Percentiles rank a stretch among this genome's conserved stretches.
Evolutionary conservation across 2,329 filamentous ascomycete species (phyloP).

Genomic region (Hansfordia pulvinata): DNA sequence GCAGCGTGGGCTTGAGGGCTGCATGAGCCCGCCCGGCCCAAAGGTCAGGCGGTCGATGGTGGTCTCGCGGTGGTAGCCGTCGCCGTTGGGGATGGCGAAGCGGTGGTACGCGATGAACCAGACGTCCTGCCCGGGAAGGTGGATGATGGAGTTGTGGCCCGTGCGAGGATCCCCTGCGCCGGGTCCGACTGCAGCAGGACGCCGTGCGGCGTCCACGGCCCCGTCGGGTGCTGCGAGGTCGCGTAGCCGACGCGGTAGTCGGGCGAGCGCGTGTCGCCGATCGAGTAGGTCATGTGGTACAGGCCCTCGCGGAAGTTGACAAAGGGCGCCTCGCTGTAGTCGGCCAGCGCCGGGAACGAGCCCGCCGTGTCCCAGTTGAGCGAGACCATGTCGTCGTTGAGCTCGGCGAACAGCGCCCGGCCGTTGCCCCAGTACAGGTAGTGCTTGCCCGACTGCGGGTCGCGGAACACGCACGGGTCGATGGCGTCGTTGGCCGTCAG

Average conservation of each 20-base stretch:
- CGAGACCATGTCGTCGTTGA: slow-evolving; percentile 30
- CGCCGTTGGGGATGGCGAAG: slow-evolving; percentile 28
- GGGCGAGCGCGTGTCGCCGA: slow-evolving; percentile 29
- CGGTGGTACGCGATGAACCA: slow-evolving; percentile 37
- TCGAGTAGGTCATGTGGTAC: slow-evolving; percentile 34
- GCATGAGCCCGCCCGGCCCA: no score
- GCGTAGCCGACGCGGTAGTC: slow-evolving; percentile 34
- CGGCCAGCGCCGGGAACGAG: slow-evolving; percentile 20
- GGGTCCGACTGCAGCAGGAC: slow-evolving; percentile 27
- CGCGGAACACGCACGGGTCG: slow-evolving; percentile 47
- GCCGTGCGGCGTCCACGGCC: slow-evolving; percentile 30
- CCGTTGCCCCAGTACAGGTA: slow-evolving; percentile 51
- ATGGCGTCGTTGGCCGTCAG: slow-evolving; percentile 30
- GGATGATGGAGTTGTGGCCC: slow-evolving; percentile 29
- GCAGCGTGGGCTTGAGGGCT: no score
- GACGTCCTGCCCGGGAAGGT: slow-evolving; percentile 30
- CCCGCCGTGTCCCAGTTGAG: slow-evolving; percentile 21
- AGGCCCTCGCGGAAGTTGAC: slow-evolving; percentile 27
- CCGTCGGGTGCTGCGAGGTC: slow-evolving; percentile 19
- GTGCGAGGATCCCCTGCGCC: slow-evolving; percentile 27
- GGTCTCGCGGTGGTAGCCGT: slow-evolving; percentile 27
- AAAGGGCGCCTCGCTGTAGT: slow-evolving; percentile 29
- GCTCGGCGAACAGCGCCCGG: slow-evolving; percentile 23
- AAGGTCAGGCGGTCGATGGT: slow-evolving; percentile 27
- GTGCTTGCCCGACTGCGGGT: slow-evolving; percentile 40